Percentiles rank a stretch among this genome's conserved stretches.
Evolutionary conservation across 2,329 filamentous ascomycete genomes (phyloP).

Genomic region (Fusarium graminum): DNA sequence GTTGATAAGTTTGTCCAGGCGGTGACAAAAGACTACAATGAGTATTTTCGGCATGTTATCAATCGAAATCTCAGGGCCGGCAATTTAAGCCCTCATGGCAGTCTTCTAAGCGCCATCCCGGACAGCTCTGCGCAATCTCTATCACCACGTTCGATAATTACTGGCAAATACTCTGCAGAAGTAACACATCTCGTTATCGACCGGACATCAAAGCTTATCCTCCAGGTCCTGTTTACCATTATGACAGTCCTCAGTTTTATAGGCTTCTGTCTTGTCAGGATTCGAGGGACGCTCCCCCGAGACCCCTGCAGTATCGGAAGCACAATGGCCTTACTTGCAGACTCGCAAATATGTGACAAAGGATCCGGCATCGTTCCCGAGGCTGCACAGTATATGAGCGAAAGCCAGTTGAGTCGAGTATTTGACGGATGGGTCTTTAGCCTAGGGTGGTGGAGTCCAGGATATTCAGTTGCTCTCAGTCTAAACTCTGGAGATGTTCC

Average conservation of each 20-base stretch:
- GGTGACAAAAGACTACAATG: constrained; percentile 5
- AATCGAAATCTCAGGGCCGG: constrained; percentile 1
- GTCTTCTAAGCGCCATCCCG: background rate
- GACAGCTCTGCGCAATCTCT: background rate
- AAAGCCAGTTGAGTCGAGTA: background rate
- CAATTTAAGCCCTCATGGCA: background rate
- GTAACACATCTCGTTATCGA: constrained; percentile 1
- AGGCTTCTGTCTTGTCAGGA: constrained; percentile 6
- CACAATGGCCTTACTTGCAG: constrained; percentile 8
- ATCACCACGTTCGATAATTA: background rate
- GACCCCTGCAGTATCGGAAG: constrained; percentile 14
- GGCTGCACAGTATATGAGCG: background rate
- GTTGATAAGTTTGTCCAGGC: background rate
- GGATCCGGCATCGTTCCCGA: background rate
- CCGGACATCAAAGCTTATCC: constrained; percentile 1
- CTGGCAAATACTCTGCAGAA: background rate
- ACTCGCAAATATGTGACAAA: constrained; percentile 11
- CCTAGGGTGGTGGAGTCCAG: no score
- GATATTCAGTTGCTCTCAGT: no score
- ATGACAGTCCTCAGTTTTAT: constrained; percentile 3
- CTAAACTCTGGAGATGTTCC: no score
- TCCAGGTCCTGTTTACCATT: constrained; percentile 1
- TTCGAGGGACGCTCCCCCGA: constrained; percentile 3
- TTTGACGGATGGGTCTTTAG: constrained; percentile 6
- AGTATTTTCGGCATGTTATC: constrained; percentile 2